Conservation (phyloP, 176 grass and related monocot species). For the Aegilops umbellulata region DNA sequence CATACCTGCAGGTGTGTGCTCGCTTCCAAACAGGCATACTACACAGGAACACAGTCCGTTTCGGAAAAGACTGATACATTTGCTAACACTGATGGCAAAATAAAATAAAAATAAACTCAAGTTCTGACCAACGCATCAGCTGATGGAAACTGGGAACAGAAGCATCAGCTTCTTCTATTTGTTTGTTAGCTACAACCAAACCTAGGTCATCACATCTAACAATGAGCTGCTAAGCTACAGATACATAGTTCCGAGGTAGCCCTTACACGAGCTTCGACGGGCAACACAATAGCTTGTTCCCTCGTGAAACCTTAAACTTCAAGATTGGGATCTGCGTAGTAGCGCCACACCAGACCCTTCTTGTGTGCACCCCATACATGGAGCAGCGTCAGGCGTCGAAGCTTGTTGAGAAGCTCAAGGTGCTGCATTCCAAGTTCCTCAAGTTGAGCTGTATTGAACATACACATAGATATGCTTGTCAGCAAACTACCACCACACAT, state of each 20-base stretch:
- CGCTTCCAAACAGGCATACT: neutral
- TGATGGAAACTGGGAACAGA: neutral
- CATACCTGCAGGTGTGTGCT: too few species aligned
- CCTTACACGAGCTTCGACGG: neutral
- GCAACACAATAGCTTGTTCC: neutral
- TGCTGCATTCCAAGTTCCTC: slow-evolving; percentile 85
- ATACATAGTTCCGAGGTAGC: neutral
- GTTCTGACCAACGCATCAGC: neutral
- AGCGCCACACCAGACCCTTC: neutral
- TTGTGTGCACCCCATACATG: neutral
- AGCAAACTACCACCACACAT: neutral
- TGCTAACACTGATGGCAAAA: neutral
- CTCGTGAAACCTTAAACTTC: neutral
- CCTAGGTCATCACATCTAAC: slow-evolving; percentile 26
- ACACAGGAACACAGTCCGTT: neutral
- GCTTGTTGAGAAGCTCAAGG: slow-evolving; percentile 75
- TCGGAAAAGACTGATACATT: neutral
- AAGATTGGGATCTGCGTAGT: neutral
- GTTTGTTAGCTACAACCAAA: slow-evolving; percentile 23
- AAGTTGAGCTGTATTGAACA: slow-evolving; percentile 76
- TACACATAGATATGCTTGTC: neutral
- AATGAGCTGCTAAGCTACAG: neutral
- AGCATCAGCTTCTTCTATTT: neutral
- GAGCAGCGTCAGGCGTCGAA: slow-evolving; percentile 47
- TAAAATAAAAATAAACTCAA: too few species aligned